Evolutionary conservation across 148 eudicot species (phyloP).

Genomic region (Chenopodium suecicum): DNA sequence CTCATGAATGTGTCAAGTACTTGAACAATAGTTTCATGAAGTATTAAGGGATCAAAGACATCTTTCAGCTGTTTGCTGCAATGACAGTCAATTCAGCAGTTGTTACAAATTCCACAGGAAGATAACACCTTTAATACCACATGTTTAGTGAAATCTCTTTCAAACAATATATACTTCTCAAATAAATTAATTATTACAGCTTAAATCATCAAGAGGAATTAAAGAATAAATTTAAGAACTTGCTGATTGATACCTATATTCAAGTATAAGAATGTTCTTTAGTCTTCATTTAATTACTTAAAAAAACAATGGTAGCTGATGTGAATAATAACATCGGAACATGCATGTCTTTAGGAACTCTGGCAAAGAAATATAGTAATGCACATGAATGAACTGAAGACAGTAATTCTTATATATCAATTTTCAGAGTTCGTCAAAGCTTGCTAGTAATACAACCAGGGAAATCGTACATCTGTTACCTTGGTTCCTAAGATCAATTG

Average conservation of each 20-base stretch:
- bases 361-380: not conserved
- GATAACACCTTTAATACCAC: not conserved
- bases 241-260: not conserved
- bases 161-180: not conserved
- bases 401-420: not conserved
- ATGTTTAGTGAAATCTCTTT: not conserved
- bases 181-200: not conserved
- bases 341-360: not conserved
- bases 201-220: too few species aligned
- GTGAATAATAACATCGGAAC: not conserved
- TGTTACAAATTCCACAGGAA: not conserved
- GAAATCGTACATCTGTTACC: too few species aligned
- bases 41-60: constrained; percentile 45
- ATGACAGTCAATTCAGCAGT: not conserved
- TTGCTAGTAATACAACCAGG: too few species aligned
- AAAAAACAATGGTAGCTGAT: not conserved
- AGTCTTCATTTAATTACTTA: not conserved
- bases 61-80: constrained; percentile 90
- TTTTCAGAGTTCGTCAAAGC: too few species aligned
- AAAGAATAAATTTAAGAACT: not conserved
- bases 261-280: constrained; percentile 1
- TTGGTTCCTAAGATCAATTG: too few species aligned
- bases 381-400: not conserved
- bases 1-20: constrained; percentile 76
- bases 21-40: constrained; percentile 65